Evolutionary conservation across 441 rosid genomes (phyloP), one percentile per base, ranked within the genome.

Genomic region (Erodium chrysanthum): DNA sequence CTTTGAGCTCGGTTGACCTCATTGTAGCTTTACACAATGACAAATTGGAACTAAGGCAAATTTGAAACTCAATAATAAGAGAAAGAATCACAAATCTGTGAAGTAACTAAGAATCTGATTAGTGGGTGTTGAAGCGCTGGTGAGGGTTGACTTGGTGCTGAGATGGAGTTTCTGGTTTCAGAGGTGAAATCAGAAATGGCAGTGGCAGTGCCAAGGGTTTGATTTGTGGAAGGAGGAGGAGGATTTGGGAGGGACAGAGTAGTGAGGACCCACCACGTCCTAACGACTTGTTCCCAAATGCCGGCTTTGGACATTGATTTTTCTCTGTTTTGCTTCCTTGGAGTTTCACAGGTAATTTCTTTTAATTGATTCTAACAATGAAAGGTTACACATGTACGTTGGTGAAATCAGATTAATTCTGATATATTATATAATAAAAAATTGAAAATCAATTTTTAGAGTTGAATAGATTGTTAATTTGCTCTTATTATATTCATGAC

Each of bases 1-100:
- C 33, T 59, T 59, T 59, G 31, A 23, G 63, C 33, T 59, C 31
- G 11, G 4, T 59, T 23, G 63, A 59, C 27, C 63, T 59, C 63
- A 59, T 59, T 59, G 63, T 5, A 6, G 37, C 22, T 1, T 21
- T 11, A 3, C 29, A 33, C 37, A 33, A 33, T 33, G 37, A 8
- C 37, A 33, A 33, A 8, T 33, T 33, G 37, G 37, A 27, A 27
- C 31, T 27, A 27, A 27, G 31, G 37, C 37, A 33, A 33, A 5
- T 33, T 33, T 33, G 37, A 8, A 33, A 33, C 37, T 33, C 37
- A 33, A 27, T 3, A 42, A 42, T 0, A 11, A 42, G 14, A 11
- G 29, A 27, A 27, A 33, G 37, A 33, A 33, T 33, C 37, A 33
- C 37, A 33, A 33, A 33, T 5, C 7, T 31, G 35, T 31, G 8